Evolutionary conservation across 1,284 basidiomycete species (phyloP).

Genomic region (Phylloboletellus chloephorus): DNA sequence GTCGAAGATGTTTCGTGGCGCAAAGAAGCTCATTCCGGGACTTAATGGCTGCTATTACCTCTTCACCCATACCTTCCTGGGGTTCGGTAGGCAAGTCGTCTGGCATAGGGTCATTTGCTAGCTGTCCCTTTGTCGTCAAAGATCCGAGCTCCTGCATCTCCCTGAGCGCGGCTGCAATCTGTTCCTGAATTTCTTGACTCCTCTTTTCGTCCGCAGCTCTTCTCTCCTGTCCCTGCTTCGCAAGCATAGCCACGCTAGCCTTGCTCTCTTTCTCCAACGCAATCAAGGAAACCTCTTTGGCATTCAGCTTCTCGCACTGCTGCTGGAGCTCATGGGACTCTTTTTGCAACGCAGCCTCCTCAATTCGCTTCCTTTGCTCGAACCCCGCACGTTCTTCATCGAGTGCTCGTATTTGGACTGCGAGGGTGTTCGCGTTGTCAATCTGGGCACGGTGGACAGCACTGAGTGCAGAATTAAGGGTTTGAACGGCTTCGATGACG

Average conservation of each 20-base stretch:
- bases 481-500: constrained; percentile 14
- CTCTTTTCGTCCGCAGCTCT: constrained; percentile 16
- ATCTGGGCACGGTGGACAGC: constrained; percentile 13
- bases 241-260: constrained; percentile 20
- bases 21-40: constrained; percentile 12
- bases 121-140: constrained; percentile 4
- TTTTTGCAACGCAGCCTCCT: constrained; percentile 10
- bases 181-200: constrained; percentile 16
- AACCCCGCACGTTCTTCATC: constrained; percentile 20
- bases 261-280: constrained; percentile 23
- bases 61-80: constrained; percentile 23
- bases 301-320: constrained; percentile 17
- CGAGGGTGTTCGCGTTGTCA: constrained; percentile 18
- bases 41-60: constrained; percentile 17
- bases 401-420: constrained; percentile 9
- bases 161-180: constrained; percentile 19
- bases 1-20: constrained; percentile 16
- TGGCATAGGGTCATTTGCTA: constrained; percentile 1
- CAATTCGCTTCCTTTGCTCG: constrained; percentile 14
- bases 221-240: constrained; percentile 25
- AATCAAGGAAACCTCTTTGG: constrained; percentile 18
- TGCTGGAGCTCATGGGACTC: constrained; percentile 12
- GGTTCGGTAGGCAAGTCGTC: constrained; percentile 12
- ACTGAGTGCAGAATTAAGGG: constrained; percentile 9
- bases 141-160: constrained; percentile 17